Percentiles rank a stretch among this genome's conserved stretches.
These are phyloP conservation scores for Cordyceps tenuipes DNA, from an alignment of 2,329 filamentous ascomycete species.

Conservation along the genomic window DNA sequence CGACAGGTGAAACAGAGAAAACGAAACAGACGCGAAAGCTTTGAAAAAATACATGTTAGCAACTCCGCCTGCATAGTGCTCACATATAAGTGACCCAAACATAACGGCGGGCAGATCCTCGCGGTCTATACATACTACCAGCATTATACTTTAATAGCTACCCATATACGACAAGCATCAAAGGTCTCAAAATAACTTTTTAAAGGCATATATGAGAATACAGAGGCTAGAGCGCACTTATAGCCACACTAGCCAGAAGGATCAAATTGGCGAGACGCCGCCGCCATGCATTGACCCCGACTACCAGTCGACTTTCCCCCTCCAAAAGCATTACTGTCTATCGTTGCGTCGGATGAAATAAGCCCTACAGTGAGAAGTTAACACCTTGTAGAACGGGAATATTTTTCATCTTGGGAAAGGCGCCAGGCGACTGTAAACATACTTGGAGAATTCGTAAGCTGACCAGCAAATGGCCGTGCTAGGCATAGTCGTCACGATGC, in stretches of 20 bases:
- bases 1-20: neutral
- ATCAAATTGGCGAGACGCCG: neutral
- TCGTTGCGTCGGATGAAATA: constrained; percentile 53
- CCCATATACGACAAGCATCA: constrained; percentile 1
- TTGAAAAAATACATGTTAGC: constrained; percentile 1
- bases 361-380: constrained; percentile 31
- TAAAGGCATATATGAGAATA: neutral
- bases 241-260: neutral
- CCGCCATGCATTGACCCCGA: neutral
- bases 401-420: neutral
- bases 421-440: constrained; percentile 22
- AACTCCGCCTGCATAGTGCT: constrained; percentile 2
- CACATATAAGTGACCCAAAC: neutral
- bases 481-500: constrained; percentile 93
- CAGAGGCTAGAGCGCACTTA: neutral
- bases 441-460: constrained; percentile 62
- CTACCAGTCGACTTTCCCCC: neutral
- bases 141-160: neutral
- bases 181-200: constrained; percentile 3
- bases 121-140: constrained; percentile 4
- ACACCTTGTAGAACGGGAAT: neutral
- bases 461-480: constrained; percentile 99
- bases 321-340: constrained; percentile 21
- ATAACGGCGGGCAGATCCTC: neutral
- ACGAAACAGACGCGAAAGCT: neutral